Evolutionary conservation across 1,284 basidiomycete species (phyloP), one percentile per base, ranked within the genome.

Genomic region (Cryptococcus sp.): DNA sequence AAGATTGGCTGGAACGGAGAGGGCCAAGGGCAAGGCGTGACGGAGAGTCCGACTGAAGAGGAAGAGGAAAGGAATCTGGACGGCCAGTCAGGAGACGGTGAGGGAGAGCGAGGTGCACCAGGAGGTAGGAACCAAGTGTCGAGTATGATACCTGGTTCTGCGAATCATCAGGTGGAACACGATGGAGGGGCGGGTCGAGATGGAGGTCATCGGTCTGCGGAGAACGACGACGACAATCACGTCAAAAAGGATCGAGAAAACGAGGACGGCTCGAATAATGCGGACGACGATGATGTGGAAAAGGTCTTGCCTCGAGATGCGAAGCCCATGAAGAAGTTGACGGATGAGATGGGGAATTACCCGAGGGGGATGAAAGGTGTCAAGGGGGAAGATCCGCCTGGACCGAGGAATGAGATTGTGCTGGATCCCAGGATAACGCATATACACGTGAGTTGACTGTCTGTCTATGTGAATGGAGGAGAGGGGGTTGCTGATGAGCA

Each of bases 391-490:
- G 66, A 65, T 37, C 39, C 52, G 26, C 71, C 71, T 1, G 69
- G 71, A 12, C 62, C 68, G 3, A 51, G 61, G 31, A 65, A 64
- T 44, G 63, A 65, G 34, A 70, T 73, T 43, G 62, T 60, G n/a
- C 58, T 72, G 14, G 52, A 63, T 33, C 63, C 71, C 1, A 50
- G 71, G 24, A 49, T 67, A 22, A 48, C 62, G 2, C 57, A 66
- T 25, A 57, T 69, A 31, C 65, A 69, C 50, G 70, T 70, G 51
- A 58, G 65, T 54, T 11, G 21, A 21, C 4, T 19, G 31, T 34
- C 9, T 11, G 25, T 35, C 21, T 21, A n/a, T n/a, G n/a, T n/a
- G n/a, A n/a, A n/a, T n/a, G n/a, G n/a, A n/a, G n/a, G n/a, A n/a
- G n/a, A n/a, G n/a, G n/a, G n/a, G n/a, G n/a, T n/a, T 45, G 16